Evolutionary conservation across 1,139 yeast genomes (phyloP).

Genomic region (Trichomonascaceae sp.): DNA sequence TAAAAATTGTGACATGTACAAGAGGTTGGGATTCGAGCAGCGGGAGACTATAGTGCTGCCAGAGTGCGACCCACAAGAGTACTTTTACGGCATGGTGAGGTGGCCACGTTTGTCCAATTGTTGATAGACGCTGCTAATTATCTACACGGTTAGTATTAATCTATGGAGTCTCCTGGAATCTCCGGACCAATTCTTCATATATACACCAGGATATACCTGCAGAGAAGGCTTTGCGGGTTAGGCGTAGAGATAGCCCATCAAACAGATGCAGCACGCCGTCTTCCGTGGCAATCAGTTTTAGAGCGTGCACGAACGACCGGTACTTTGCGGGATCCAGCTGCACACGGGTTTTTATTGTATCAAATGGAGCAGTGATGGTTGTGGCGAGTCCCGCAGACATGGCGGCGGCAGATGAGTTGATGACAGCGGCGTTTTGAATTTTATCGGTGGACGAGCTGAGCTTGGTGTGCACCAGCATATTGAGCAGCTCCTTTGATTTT

Average conservation of each 20-base stretch:
- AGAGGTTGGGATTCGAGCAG: background rate
- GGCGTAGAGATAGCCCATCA: constrained; percentile 70
- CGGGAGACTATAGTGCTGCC: background rate
- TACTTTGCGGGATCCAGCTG: constrained; percentile 49
- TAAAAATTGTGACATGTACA: background rate
- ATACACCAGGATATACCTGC: constrained; percentile 97
- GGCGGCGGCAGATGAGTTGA: constrained; percentile 14
- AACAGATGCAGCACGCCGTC: constrained; percentile 57
- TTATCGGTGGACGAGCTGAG: constrained; percentile 5
- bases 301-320: constrained; percentile 30
- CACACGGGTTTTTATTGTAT: constrained; percentile 83
- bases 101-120: too few relatives aligned
- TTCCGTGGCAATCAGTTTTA: constrained; percentile 31
- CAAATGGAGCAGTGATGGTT: constrained; percentile 86
- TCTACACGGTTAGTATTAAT: too few relatives aligned
- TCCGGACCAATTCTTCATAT: constrained; percentile 64
- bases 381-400: constrained; percentile 53
- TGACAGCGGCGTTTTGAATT: constrained; percentile 10
- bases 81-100: background rate
- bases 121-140: too few relatives aligned
- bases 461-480: constrained; percentile 9
- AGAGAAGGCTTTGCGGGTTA: constrained; percentile 75
- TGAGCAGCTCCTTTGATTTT: constrained; percentile 41
- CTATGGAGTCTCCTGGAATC: constrained; percentile 8
- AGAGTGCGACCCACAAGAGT: background rate